Percentiles rank a stretch among this genome's conserved stretches.
These are phyloP conservation scores for Hippophae tibetana DNA, from an alignment of 306 rosid species.

Conservation along the genomic window DNA sequence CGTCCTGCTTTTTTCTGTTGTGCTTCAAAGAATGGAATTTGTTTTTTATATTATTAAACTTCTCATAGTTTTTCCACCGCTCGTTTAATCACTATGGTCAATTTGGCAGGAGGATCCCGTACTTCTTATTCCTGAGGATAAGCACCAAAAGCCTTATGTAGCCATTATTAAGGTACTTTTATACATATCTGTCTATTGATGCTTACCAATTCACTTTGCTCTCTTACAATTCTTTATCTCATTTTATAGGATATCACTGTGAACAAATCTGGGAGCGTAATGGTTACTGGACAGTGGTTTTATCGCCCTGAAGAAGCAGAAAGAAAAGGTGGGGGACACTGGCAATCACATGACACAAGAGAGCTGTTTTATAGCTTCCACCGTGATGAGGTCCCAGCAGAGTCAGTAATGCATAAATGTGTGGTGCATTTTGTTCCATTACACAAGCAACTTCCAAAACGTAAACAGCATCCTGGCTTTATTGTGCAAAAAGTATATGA, in stretches of 20 bases:
- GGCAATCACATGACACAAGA: slow-evolving; percentile 87
- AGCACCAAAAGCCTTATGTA: slow-evolving; percentile 68
- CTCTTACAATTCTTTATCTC: neutral
- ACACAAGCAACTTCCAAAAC: slow-evolving; percentile 73
- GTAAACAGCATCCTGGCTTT: slow-evolving; percentile 89
- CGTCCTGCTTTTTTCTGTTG: too few species aligned
- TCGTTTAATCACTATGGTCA: slow-evolving; percentile 7
- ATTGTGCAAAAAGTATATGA: slow-evolving; percentile 87
- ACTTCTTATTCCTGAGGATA: slow-evolving; percentile 65
- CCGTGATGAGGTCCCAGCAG: slow-evolving; percentile 91
- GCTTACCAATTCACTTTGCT: slow-evolving; percentile 9
- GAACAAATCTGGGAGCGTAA: slow-evolving; percentile 44
- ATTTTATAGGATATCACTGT: slow-evolving; percentile 52
- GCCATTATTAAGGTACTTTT: slow-evolving; percentile 76
- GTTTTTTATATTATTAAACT: neutral
- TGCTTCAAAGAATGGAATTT: too few species aligned
- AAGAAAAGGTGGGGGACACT: slow-evolving; percentile 69
- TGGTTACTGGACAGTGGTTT: slow-evolving; percentile 91
- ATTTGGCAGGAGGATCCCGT: slow-evolving; percentile 84
- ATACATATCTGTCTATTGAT: neutral
- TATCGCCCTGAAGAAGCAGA: slow-evolving; percentile 99
- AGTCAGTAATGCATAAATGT: slow-evolving; percentile 92
- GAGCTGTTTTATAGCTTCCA: slow-evolving; percentile 96
- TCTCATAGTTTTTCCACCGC: neutral
- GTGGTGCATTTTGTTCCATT: slow-evolving; percentile 80